phyloP scores from a whole-genome alignment of 257 asterid genomes.

The Nyctanthes arbortristis region DNA sequence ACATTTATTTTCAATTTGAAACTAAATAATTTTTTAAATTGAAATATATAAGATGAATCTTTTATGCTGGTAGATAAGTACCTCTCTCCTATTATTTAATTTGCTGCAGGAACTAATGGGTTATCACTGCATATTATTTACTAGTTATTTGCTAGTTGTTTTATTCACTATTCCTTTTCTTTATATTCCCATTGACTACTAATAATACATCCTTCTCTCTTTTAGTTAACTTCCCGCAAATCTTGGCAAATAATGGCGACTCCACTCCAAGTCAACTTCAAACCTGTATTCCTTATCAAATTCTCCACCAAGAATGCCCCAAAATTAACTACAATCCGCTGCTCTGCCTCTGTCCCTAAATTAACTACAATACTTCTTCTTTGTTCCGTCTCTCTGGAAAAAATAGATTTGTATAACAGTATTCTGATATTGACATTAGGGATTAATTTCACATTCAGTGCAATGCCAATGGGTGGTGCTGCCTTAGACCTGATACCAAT shows the following conservation, averaged over 20 bases:
- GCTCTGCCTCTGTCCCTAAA: conserved; percentile 51
- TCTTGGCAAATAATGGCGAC: conserved; percentile 85
- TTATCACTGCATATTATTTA: no score
- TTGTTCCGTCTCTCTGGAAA: neutral
- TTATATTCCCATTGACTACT: no score
- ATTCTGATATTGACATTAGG: conserved; percentile 37
- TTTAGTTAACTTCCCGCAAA: no score
- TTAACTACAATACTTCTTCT: neutral
- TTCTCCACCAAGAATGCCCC: conserved; percentile 28
- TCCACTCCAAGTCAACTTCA: conserved; percentile 48
- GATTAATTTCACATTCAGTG: conserved; percentile 74
- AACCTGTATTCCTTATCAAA: conserved; percentile 35
- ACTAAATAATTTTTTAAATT: no score
- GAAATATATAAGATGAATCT: no score
- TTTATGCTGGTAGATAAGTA: no score
- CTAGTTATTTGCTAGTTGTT: no score
- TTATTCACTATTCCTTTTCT: no score
- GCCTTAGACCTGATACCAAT: conserved; percentile 94
- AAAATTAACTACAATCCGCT: conserved; percentile 49
- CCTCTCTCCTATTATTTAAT: no score
- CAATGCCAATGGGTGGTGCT: conserved; percentile 94
- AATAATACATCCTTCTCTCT: no score
- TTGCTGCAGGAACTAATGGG: no score
- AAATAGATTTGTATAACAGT: neutral
- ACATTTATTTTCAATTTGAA: no score